These are phyloP conservation scores for Taphrina communis DNA, from an alignment of 1,139 yeast species.

Conservation along the genomic window DNA sequence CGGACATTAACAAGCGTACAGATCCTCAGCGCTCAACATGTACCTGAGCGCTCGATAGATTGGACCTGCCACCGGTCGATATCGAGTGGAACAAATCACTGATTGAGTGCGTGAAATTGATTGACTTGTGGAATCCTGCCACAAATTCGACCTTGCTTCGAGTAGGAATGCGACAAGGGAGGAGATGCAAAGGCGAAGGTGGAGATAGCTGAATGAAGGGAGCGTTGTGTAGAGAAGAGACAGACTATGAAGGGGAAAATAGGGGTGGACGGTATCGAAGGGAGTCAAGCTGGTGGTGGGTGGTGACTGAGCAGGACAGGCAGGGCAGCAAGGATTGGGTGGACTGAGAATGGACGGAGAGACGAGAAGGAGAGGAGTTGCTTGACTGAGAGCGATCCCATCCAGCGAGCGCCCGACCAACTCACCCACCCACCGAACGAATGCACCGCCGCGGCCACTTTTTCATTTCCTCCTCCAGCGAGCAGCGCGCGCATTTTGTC, in stretches of 20 bases:
- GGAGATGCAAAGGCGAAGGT: not conserved
- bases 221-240: not conserved
- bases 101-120: not conserved
- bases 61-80: not conserved
- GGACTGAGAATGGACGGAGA: not conserved
- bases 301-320: not conserved
- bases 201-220: too few species aligned
- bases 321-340: not conserved
- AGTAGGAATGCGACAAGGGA: not conserved
- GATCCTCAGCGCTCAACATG: slow-evolving; percentile 30
- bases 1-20: slow-evolving; percentile 23
- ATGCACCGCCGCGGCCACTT: too few species aligned
- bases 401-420: too few species aligned
- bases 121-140: slow-evolving; percentile 1
- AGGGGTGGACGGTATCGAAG: too few species aligned
- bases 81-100: not conserved
- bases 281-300: not conserved
- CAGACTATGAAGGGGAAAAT: not conserved
- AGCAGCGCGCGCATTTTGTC: too few species aligned
- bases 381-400: too few species aligned
- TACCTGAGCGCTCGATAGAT: slow-evolving; percentile 14
- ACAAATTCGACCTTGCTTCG: not conserved
- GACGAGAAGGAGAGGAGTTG: not conserved
- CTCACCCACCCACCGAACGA: too few species aligned
- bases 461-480: too few species aligned